Evolutionary conservation across 352 stramenopile genomes (phyloP), one percentile per base, ranked within the genome.

Genomic region (Halophytophthora batemanensis): DNA sequence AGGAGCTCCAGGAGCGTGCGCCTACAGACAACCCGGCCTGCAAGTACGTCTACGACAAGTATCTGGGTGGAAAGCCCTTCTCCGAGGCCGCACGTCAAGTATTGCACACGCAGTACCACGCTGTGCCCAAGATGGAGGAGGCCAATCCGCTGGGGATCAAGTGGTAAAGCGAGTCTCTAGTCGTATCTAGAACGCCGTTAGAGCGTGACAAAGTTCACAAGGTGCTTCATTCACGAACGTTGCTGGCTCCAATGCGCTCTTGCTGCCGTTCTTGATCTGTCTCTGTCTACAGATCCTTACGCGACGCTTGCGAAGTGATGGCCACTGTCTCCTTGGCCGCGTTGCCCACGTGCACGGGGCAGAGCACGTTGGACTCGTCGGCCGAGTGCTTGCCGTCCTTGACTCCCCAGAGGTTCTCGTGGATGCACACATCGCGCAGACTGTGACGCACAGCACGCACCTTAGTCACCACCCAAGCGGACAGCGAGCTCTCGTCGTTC

Each of bases 121-220:
- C 79, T 23, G 82, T 95, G 21, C 82, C 84, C 6, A 95, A 93
- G 71, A 65, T 95, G 31, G 84, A 95, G 61, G 69, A 86, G 50
- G 73, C 80, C 18, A 95, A 93, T 56, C 84, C 84, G 18, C 61
- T 95, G 10, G 84, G 84, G 37, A 95, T 95, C 68, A 93, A 92
- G 57, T 95, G 84, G 84, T 95, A 55, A 82, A 52, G 13, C 17
- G 29, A 41, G 45, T 53, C 43, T 31, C 45, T 45, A 17, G 50
- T 45, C 41, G 36, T 44, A 49, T 57, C 43, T 54, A 59, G 44
- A 45, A 35, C 44, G 56, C 58, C 37, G 58, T 29, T 19, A 42
- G 63, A 57, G 50, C 29, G 25, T n/a, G n/a, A n/a, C n/a, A n/a
- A n/a, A n/a, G n/a, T n/a, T n/a, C n/a, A n/a, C n/a, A n/a, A n/a